Evolutionary conservation across 768 basidiomycete genomes (phyloP).

Genomic region (Megacollybia marginata): DNA sequence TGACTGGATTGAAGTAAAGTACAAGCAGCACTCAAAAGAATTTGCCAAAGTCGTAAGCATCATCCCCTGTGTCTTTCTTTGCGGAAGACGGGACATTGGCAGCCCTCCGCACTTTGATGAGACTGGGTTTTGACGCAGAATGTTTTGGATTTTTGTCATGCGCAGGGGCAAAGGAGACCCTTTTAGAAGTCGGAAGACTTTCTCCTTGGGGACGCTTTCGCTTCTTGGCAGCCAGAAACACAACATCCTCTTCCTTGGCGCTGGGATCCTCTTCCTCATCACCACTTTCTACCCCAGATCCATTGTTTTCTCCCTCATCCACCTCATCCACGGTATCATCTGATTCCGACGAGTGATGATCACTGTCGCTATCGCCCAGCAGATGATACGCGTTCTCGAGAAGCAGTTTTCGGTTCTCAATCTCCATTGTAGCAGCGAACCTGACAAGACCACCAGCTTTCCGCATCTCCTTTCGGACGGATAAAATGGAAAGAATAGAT

Average conservation of each 20-base stretch:
- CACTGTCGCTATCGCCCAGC: neutral
- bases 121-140: constrained; percentile 11
- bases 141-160: constrained; percentile 7
- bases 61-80: constrained; percentile 16
- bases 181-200: constrained; percentile 33
- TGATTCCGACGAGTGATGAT: neutral
- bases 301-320: constrained; percentile 28
- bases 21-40: constrained; percentile 33
- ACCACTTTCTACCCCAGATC: constrained; percentile 31
- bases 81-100: constrained; percentile 29
- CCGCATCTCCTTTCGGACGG: constrained; percentile 62
- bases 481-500: constrained; percentile 37
- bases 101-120: constrained; percentile 21
- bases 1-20: no score
- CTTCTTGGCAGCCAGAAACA: constrained; percentile 34
- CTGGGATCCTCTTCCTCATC: constrained; percentile 27
- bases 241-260: constrained; percentile 28
- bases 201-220: constrained; percentile 31
- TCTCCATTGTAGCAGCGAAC: constrained; percentile 22
- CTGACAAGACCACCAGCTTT: constrained; percentile 55
- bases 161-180: constrained; percentile 42
- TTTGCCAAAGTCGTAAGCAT: constrained; percentile 52
- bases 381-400: neutral
- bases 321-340: neutral
- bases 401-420: constrained; percentile 20